phyloP scores from a whole-genome alignment of 78 protist genomes.

The Dictyostelium purpureum region DNA sequence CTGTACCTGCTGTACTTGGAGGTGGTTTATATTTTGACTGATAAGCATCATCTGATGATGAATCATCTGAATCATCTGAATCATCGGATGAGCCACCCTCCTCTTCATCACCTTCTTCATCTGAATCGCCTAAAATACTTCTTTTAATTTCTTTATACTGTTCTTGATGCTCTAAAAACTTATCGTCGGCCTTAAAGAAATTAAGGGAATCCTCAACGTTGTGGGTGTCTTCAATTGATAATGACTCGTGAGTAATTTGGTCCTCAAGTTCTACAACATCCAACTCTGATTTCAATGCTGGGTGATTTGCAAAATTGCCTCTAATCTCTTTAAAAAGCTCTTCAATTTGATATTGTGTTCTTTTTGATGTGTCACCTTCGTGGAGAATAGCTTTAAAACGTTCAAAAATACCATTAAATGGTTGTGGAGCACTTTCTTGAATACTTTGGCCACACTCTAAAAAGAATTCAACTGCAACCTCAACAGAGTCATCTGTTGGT shows the following conservation, averaged over 20 bases:
- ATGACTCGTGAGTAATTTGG: slow-evolving; percentile 93
- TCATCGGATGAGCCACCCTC: slow-evolving; percentile 5
- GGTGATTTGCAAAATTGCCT: slow-evolving; percentile 73
- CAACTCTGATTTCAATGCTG: slow-evolving; percentile 87
- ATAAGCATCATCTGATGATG: slow-evolving; percentile 2
- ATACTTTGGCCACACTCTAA: slow-evolving; percentile 91
- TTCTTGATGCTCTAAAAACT: slow-evolving; percentile 92
- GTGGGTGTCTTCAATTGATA: slow-evolving; percentile 85
- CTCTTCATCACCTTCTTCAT: slow-evolving; percentile 63
- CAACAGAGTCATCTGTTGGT: slow-evolving; percentile 97
- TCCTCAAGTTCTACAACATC: slow-evolving; percentile 97
- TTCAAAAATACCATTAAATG: slow-evolving; percentile 83
- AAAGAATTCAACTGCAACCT: slow-evolving; percentile 89
- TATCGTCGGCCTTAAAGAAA: slow-evolving; percentile 90
- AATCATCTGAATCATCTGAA: background rate
- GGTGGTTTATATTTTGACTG: background rate
- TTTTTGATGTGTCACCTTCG: slow-evolving; percentile 93
- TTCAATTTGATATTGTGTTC: slow-evolving; percentile 96
- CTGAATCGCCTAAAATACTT: slow-evolving; percentile 68
- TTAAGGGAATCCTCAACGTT: slow-evolving; percentile 72
- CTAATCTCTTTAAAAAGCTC: slow-evolving; percentile 87
- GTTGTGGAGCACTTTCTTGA: slow-evolving; percentile 38
- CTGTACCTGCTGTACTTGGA: slow-evolving; percentile 10
- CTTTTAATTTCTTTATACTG: slow-evolving; percentile 71
- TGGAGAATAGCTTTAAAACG: slow-evolving; percentile 92